A percentile compares a stretch with the other conserved stretches of the same genome.
Conservation (phyloP, 441 rosid species). For the Pelargonium fulgidum region DNA sequence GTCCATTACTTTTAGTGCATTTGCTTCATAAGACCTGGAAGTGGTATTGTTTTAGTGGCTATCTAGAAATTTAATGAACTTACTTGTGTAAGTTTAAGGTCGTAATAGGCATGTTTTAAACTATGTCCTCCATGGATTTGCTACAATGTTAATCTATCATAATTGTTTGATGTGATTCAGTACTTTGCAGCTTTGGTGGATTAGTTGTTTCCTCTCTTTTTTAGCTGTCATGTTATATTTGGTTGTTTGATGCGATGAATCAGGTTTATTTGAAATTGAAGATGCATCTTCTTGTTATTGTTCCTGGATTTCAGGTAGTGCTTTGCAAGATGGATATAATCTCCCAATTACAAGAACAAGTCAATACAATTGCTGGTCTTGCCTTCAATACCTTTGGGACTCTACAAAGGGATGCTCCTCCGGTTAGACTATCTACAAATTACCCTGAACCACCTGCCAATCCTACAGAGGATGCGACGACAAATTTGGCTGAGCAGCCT, state of each 20-base stretch:
- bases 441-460: constrained; percentile 76
- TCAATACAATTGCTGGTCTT: constrained; percentile 59
- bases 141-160: no score
- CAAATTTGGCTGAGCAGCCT: constrained; percentile 59
- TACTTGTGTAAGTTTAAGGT: no score
- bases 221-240: no score
- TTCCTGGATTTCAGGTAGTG: background rate
- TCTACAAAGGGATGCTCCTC: constrained; percentile 80
- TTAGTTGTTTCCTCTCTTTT: no score
- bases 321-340: constrained; percentile 65
- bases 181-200: no score
- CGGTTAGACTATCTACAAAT: constrained; percentile 68
- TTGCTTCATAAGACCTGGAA: no score
- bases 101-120: no score
- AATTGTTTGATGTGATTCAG: no score
- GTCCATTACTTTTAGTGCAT: background rate
- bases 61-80: no score
- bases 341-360: constrained; percentile 92
- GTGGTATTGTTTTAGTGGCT: no score
- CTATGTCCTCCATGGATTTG: no score
- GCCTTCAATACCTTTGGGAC: constrained; percentile 75
- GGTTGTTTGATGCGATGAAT: no score
- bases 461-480: constrained; percentile 39
- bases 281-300: background rate
- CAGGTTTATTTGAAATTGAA: background rate